Base-by-base conservation (phyloP, 345 rosid species). In the Passiflora organensis region DNA sequence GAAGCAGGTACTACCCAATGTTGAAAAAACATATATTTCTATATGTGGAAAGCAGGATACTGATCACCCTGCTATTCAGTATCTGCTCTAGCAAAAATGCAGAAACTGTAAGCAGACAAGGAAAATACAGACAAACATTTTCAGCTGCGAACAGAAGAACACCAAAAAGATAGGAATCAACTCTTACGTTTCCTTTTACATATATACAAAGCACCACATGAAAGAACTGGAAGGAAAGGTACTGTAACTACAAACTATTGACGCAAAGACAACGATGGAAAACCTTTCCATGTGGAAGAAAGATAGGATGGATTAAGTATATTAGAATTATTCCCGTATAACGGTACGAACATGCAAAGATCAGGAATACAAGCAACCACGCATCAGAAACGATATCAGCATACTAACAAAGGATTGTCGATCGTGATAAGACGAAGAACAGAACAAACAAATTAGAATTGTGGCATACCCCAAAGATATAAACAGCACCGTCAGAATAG, bases 401-500 rank as follows among this genome's bases (percentile, higher is more conserved):
- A 5, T 2, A 43, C 9, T 21, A 28, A 45, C 22, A 23, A 48
- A 11, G 23, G 47, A 43, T 13, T 43, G n/a, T n/a, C n/a, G n/a
- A n/a, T 43, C 18, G 46, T 1, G n/a, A 4, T n/a, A 44, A 28
- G 18, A 28, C 3, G 37, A 56, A 21, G 18, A 43, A 0, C 1
- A 57, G 37, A 17, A 24, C 16, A n/a, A 8, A 42, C 9, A 1
- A 5, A 10, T 21, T 10, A 60, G 38, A 13, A 6, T 3, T 2
- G 36, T 36, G 13, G 63, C 69, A 59, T 77, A 86, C 94, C 83
- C 89, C 94, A 59, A 80, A 86, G 22, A 86, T 67, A 68, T 77
- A 82, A 51, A 86, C 68, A 58, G 61, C 36, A 4, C 89, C 94
- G 56, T 72, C 56, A 60, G 85, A 80, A 51, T 49, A 78, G 59